phyloP scores from a whole-genome alignment of 768 basidiomycete genomes.

The Suillus subalutaceus region DNA sequence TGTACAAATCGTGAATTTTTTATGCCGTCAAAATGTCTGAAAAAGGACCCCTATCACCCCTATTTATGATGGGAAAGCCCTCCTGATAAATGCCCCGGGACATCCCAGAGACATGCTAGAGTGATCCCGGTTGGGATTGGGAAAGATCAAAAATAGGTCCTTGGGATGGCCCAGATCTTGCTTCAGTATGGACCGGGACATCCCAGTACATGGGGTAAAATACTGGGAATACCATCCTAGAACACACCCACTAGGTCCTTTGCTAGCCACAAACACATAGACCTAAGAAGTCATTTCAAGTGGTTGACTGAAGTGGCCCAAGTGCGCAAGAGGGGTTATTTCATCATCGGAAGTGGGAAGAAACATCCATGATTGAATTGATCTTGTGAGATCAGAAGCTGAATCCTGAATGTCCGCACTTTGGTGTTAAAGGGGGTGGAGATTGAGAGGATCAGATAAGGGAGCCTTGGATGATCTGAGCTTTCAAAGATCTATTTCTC shows the following conservation, averaged over 20 bases:
- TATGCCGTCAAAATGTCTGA: neutral
- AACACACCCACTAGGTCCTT: constrained; percentile 2
- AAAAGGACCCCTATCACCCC: neutral
- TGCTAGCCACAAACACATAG: neutral
- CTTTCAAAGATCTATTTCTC: no score
- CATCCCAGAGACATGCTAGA: neutral
- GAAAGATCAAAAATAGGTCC: neutral
- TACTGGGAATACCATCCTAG: neutral
- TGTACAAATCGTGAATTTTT: neutral
- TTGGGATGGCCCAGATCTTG: neutral
- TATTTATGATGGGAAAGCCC: neutral
- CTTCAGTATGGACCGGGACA: neutral
- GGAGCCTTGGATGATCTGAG: no score
- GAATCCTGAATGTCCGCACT: no score
- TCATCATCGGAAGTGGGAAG: no score
- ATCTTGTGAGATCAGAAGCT: no score
- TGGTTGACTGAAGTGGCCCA: no score
- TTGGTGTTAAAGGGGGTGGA: no score
- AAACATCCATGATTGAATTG: no score
- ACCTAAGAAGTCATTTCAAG: neutral
- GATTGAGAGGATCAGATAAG: no score
- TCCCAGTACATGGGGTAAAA: neutral
- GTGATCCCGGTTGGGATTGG: neutral
- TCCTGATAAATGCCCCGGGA: neutral
- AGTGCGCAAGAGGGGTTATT: no score